Conservation (phyloP, 1,139 yeast species). For the Yamadazyma spencermartinsiae region DNA sequence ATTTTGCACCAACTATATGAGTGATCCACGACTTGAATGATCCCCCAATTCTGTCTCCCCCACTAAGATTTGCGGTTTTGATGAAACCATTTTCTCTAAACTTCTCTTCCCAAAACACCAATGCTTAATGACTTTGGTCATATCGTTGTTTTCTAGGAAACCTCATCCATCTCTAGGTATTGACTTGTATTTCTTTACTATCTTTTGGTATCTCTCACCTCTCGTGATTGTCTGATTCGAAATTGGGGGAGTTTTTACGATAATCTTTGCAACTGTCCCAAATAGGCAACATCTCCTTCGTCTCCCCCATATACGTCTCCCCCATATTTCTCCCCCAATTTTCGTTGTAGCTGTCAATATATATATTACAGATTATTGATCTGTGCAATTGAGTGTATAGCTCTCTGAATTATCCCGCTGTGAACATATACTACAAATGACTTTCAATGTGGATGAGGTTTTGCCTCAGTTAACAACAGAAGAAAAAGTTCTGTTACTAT, state of each 20-base stretch:
- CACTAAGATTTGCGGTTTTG: not conserved
- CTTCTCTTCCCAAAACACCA: too few species aligned
- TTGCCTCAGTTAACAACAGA: slow-evolving; percentile 40
- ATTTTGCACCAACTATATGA: too few species aligned
- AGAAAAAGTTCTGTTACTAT: slow-evolving; percentile 49
- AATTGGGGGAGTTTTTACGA: slow-evolving; percentile 2
- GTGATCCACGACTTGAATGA: not conserved
- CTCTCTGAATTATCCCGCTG: too few species aligned
- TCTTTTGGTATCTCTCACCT: too few species aligned
- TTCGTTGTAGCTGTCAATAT: not conserved
- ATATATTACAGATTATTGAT: not conserved
- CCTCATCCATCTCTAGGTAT: too few species aligned
- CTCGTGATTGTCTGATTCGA: too few species aligned
- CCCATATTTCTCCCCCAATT: slow-evolving; percentile 6
- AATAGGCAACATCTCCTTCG: slow-evolving; percentile 4
- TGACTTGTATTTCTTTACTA: too few species aligned
- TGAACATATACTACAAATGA: not conserved
- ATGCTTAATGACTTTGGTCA: too few species aligned
- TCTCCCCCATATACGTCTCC: slow-evolving; percentile 1
- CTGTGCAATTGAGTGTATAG: too few species aligned
- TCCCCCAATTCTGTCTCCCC: not conserved
- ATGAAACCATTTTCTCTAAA: not conserved
- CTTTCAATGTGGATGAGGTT: slow-evolving; percentile 41
- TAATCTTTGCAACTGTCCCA: slow-evolving; percentile 5
- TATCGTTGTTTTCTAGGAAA: too few species aligned